Base-by-base conservation (phyloP, 257 asterid genomes). In the Avicennia marina region DNA sequence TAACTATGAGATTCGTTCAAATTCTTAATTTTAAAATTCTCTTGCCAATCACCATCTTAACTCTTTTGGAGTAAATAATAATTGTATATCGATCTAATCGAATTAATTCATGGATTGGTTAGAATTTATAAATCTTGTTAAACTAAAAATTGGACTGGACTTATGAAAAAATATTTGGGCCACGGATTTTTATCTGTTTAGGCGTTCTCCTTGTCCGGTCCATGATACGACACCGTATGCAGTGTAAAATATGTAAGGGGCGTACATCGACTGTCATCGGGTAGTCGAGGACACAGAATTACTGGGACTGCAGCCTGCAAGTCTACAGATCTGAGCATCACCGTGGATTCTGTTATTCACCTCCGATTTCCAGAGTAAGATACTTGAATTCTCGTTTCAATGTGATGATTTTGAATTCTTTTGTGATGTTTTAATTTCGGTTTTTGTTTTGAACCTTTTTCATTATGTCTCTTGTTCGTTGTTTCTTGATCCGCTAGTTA, bases 301-400 rank as follows among this genome's bases (percentile, higher is more conserved):
- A 33, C 34, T 40, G 27, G 22, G 45, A 31, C 48, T 47, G 49
- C 29, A 27, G 62, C 48, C 41, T 34, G 32, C 70, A 17, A 27
- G 42, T 54, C 58, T 44, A 51, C 63, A 60, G 61, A 72, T 63
- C 74, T 31, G 66, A 63, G 65, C 51, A 40, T 68, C 63, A 69
- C 65, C 54, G 38, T 39, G 50, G 38, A 2, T 53, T 55, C 53
- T 53, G 56, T 45, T 32, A 38, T 62, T 62, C 42, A 38, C 26
- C 62, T 45, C 32, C 58, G 41, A 65, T 18, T 60, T 4, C 43
- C 58, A 74, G 57, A 33, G 76, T 75, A 47, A 62, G 76, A 33
- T 62, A 21, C 55, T 44, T n/a, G 0, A 39, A 26, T 60, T 54
- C 15, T 38, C 43, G 7, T 22, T n/a, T n/a, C n/a, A n/a, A n/a